phyloP scores from a whole-genome alignment of 148 eudicot species.

The Salicornia ramosissima region DNA sequence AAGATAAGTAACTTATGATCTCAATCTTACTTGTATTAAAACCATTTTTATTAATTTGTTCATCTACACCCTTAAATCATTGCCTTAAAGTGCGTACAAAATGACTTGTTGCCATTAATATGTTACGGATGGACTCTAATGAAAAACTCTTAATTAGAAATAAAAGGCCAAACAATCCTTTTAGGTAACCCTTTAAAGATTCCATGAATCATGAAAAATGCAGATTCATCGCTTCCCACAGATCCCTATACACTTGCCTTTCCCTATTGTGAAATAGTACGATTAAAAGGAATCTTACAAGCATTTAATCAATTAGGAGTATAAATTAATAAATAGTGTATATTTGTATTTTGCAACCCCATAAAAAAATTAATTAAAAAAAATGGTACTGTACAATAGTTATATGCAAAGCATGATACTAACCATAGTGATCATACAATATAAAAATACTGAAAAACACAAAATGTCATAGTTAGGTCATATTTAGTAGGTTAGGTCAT shows the following conservation, averaged over 20 bases:
- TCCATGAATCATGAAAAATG: constrained; percentile 19
- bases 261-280: not conserved
- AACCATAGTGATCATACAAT: constrained; percentile 2
- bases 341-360: no score
- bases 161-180: constrained; percentile 8
- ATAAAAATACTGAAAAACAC: not conserved
- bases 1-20: no score
- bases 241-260: not conserved
- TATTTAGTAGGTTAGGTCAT: constrained; percentile 26
- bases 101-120: no score
- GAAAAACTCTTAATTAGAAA: not conserved
- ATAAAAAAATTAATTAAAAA: no score
- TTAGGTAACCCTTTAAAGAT: not conserved
- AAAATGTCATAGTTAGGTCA: constrained; percentile 6
- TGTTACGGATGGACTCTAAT: no score
- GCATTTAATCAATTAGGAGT: no score
- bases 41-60: no score
- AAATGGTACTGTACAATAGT: no score
- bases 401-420: not conserved
- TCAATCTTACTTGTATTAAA: no score
- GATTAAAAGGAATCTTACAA: constrained; percentile 7
- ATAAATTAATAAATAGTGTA: no score
- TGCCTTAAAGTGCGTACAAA: no score
- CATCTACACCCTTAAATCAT: no score
- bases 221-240: constrained; percentile 15